phyloP scores from a whole-genome alignment of 1,139 yeast species.

The Geotrichum cucujoidarum region DNA sequence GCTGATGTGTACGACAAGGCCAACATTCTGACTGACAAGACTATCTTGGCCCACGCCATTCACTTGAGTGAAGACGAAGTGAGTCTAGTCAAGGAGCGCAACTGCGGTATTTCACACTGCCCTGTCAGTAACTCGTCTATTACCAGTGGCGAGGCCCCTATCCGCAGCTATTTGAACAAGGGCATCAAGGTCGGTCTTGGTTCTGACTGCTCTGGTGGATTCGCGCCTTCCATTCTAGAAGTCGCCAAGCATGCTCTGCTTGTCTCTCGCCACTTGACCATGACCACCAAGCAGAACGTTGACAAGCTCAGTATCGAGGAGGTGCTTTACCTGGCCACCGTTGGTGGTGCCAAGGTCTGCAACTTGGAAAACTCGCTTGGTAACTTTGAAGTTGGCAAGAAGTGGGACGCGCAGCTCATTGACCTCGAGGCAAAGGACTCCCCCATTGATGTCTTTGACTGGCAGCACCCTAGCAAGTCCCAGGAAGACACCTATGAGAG shows the following conservation, averaged over 20 bases:
- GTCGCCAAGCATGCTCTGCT: constrained; percentile 74
- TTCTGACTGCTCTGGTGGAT: constrained; percentile 92
- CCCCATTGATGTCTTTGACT: constrained; percentile 66
- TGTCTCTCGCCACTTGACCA: constrained; percentile 79
- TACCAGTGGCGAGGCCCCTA: constrained; percentile 87
- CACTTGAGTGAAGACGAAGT: constrained; percentile 67
- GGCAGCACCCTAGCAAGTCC: constrained; percentile 45
- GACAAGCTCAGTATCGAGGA: constrained; percentile 62
- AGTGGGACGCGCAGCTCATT: constrained; percentile 78
- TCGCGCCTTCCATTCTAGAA: constrained; percentile 68
- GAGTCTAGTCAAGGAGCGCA: constrained; percentile 46
- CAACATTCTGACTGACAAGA: constrained; percentile 54
- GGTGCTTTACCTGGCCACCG: constrained; percentile 74
- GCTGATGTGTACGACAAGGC: constrained; percentile 72
- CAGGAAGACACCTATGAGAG: constrained; percentile 21
- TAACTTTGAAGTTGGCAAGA: constrained; percentile 66
- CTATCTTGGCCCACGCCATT: constrained; percentile 86
- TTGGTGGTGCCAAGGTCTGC: constrained; percentile 84
- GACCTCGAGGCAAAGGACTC: constrained; percentile 52
- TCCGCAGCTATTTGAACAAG: constrained; percentile 60
- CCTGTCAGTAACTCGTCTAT: constrained; percentile 88
- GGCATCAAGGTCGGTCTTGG: constrained; percentile 80
- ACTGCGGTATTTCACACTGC: constrained; percentile 84
- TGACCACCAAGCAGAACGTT: constrained; percentile 45
- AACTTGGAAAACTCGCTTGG: constrained; percentile 59